Percentiles rank a stretch among this genome's conserved stretches.
These are phyloP conservation scores for Umbellularia californica DNA, from an alignment of 164 flowering plant species.

Conservation along the genomic window DNA sequence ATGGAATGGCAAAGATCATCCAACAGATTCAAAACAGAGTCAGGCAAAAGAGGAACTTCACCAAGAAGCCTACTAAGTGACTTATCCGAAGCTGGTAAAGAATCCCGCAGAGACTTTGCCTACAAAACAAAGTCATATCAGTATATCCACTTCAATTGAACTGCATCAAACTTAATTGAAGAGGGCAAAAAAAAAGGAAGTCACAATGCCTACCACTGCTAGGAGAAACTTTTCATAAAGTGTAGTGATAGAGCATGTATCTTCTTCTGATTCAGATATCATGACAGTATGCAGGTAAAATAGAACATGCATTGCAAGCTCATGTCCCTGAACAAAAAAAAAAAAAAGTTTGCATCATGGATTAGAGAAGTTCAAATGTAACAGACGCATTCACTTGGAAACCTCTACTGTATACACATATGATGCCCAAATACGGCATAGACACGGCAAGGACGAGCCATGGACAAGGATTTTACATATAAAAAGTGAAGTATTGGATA, in stretches of 20 bases:
- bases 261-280: slow-evolving; percentile 30
- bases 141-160: background rate
- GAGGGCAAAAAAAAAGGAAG: background rate
- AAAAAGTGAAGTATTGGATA: too few species aligned
- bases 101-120: slow-evolving; percentile 74
- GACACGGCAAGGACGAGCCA: background rate
- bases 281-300: slow-evolving; percentile 61
- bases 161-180: background rate
- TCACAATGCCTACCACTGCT: slow-evolving; percentile 52
- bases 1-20: slow-evolving; percentile 71
- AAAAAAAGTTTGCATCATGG: background rate
- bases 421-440: background rate
- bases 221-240: slow-evolving; percentile 77
- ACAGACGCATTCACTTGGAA: background rate
- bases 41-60: slow-evolving; percentile 83
- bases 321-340: slow-evolving; percentile 80
- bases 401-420: background rate
- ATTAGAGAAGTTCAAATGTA: background rate
- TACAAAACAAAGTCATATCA: slow-evolving; percentile 22
- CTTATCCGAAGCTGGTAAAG: slow-evolving; percentile 91
- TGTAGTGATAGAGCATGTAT: slow-evolving; percentile 39
- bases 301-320: slow-evolving; percentile 75
- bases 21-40: slow-evolving; percentile 64
- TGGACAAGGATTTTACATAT: background rate
- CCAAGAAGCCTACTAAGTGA: slow-evolving; percentile 90